A percentile compares a stretch with the other conserved stretches of the same genome.
Evolutionary conservation across 23 red algal genomes (phyloP).

Genomic region (Chondrus crispus): DNA sequence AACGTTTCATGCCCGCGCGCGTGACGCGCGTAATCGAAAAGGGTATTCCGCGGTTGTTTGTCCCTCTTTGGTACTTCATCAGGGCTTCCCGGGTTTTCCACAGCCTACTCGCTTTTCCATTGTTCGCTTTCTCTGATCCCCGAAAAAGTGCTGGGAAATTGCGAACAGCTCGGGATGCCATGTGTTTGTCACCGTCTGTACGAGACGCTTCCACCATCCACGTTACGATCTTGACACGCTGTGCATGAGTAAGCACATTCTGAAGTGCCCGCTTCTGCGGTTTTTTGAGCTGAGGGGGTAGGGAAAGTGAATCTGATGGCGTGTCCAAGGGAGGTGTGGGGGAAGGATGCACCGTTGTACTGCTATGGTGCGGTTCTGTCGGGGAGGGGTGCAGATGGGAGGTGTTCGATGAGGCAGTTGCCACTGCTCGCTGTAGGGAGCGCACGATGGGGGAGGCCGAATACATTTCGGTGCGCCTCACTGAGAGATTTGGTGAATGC

Average conservation of each 20-base stretch:
- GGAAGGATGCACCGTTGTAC: no score
- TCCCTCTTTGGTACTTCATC: not conserved
- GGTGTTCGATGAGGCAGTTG: no score
- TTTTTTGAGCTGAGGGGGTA: no score
- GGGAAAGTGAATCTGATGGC: no score
- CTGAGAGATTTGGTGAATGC: no score
- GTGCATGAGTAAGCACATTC: not conserved
- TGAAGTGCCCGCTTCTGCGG: no score
- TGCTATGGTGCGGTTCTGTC: no score
- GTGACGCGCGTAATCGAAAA: not conserved
- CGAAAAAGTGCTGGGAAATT: not conserved
- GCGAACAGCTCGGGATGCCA: not conserved
- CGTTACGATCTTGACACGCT: not conserved
- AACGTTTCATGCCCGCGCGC: not conserved
- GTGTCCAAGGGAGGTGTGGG: no score
- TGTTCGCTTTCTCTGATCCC: not conserved
- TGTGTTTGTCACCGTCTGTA: not conserved
- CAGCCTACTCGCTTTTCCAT: not conserved
- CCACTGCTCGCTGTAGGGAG: no score
- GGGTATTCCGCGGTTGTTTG: not conserved
- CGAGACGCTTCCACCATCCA: not conserved
- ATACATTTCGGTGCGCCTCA: no score
- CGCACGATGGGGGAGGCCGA: no score
- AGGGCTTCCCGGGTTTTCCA: not conserved
- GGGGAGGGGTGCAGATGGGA: no score